phyloP scores from a whole-genome alignment of 768 basidiomycete species.

The Russula sp. region DNA sequence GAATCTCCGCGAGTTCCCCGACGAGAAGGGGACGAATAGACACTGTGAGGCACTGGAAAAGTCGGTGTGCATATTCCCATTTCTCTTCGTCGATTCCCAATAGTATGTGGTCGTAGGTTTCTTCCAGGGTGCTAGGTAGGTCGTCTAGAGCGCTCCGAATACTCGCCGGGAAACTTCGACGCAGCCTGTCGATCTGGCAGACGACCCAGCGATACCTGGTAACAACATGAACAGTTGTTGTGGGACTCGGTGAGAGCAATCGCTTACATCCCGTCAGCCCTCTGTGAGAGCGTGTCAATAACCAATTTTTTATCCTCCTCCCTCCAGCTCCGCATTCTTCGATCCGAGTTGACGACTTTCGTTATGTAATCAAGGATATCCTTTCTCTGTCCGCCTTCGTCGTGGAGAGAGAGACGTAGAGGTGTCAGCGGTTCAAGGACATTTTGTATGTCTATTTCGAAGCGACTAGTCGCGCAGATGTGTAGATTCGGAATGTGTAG shows the following conservation, averaged over 20 bases:
- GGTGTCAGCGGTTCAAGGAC: too few relatives aligned
- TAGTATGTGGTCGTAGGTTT: neutral
- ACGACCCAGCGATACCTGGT: constrained; percentile 5
- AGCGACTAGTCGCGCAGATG: neutral
- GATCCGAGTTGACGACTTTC: neutral
- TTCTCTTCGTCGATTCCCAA: neutral
- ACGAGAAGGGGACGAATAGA: constrained; percentile 3
- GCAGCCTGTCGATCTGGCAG: constrained; percentile 6
- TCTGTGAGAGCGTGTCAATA: too few relatives aligned
- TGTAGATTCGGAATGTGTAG: neutral
- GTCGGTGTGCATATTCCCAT: neutral
- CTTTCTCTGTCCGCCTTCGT: too few relatives aligned
- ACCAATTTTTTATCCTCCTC: too few relatives aligned
- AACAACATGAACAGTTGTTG: neutral
- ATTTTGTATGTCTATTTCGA: too few relatives aligned
- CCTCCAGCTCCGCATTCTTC: too few relatives aligned
- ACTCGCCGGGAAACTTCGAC: neutral
- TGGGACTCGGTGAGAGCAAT: neutral
- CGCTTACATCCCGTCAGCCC: neutral
- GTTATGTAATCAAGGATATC: neutral
- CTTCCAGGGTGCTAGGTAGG: neutral
- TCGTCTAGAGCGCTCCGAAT: neutral
- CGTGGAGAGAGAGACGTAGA: too few relatives aligned
- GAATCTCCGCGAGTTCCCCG: too few relatives aligned
- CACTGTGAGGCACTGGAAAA: neutral